Evolutionary conservation across 352 stramenopile species (phyloP), one percentile per base, ranked within the genome.

Genomic region (Phytophthora pinifolia): DNA sequence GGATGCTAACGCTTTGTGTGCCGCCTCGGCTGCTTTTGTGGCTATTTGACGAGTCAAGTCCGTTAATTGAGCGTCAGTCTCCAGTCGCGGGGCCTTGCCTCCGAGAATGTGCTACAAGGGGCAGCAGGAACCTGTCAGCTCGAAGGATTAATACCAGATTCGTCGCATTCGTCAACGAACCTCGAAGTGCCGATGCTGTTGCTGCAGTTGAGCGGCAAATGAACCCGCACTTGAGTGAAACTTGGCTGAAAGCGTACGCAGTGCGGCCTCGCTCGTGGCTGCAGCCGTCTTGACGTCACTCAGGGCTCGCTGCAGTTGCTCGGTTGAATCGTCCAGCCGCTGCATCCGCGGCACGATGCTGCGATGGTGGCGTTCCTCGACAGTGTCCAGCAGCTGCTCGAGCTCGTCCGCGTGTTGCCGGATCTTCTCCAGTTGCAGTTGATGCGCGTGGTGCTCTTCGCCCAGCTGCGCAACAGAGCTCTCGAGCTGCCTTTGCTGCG

Each of bases 221-320:
- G 50, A 53, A 22, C 41, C 34, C 2, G 51, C 49, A 36, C 52
- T 54, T 6, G 70, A 68, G 32, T 74, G 63, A 17, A 80, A 65
- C 39, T 78, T 78, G 22, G 57, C 57, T 4, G 67, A 78, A 27
- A 83, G 56, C 4, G 55, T 55, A 8, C 66, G 56, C n/a, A 70
- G 47, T 1, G 56, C 42, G 14, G 65, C 36, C 20, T 82, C 69
- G 6, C 46, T 60, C 6, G 59, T 66, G 1, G 22, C 49, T 13
- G 46, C 32, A 13, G 62, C 56, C 14, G 58, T 63, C 47, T 64
- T 53, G 13, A 67, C 34, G 3, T 63, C 38, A 9, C 36, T 30
- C 13, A 72, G 18, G 3, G 38, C 29, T 6, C 56, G 39, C 1
- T 76, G 54, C 4, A 75, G 22, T 29, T 62, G 50, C 33, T 63